phyloP scores from a whole-genome alignment of 2,329 filamentous ascomycete species.

The Calonectria hongkongensis region DNA sequence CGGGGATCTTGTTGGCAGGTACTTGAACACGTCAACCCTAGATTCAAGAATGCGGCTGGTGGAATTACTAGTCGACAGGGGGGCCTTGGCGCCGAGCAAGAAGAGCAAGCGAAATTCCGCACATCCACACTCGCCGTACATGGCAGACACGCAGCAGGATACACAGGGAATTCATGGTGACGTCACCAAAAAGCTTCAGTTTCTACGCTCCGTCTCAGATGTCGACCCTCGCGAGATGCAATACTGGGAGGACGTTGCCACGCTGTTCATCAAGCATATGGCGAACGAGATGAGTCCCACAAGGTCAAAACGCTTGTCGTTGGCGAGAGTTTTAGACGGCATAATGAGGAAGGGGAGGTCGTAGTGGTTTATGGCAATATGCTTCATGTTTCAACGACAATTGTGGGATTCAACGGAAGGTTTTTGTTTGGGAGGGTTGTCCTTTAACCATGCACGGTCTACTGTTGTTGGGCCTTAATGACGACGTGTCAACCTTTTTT shows the following conservation, averaged over 20 bases:
- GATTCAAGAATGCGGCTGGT: slow-evolving; percentile 1
- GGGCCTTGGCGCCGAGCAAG: neutral
- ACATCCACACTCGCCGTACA: neutral
- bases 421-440: no score
- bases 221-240: neutral
- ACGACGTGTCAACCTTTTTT: no score
- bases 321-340: neutral
- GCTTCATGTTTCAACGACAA: no score
- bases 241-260: neutral
- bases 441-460: no score
- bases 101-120: neutral
- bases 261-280: neutral
- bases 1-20: neutral
- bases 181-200: slow-evolving; percentile 4
- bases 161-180: neutral
- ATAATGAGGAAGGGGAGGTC: neutral
- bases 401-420: no score
- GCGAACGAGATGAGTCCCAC: neutral
- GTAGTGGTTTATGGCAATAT: no score
- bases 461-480: no score
- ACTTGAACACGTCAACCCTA: neutral
- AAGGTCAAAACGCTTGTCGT: neutral
- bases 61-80: neutral
- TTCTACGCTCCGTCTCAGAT: neutral
- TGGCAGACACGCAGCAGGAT: neutral